phyloP scores from a whole-genome alignment of 805 yeast genomes.

The Debaryomyces maramus region DNA sequence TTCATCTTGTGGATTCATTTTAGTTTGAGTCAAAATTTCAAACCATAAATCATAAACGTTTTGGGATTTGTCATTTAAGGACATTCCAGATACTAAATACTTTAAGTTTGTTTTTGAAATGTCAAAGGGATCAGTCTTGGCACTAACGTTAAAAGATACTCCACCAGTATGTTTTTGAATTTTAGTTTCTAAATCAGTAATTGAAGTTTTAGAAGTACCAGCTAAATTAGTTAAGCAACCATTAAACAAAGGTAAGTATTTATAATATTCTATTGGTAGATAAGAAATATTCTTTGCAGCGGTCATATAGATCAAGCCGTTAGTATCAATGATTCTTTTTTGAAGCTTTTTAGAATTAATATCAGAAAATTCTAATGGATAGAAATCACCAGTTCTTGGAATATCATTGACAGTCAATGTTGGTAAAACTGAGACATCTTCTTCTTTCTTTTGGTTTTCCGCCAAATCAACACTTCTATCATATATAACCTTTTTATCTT shows the following conservation, averaged over 20 bases:
- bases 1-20: constrained; percentile 50
- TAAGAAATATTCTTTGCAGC: constrained; percentile 60
- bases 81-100: constrained; percentile 64
- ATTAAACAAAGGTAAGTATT: constrained; percentile 73
- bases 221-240: constrained; percentile 76
- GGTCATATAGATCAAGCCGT: constrained; percentile 77
- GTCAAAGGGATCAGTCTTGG: constrained; percentile 54
- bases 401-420: constrained; percentile 75
- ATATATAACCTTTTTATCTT: constrained; percentile 58
- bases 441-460: constrained; percentile 63
- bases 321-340: constrained; percentile 64
- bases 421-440: constrained; percentile 80
- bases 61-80: constrained; percentile 62
- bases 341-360: constrained; percentile 35
- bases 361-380: constrained; percentile 26
- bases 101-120: constrained; percentile 50
- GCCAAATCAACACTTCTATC: constrained; percentile 61
- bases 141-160: constrained; percentile 58
- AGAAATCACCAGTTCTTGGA: constrained; percentile 49
- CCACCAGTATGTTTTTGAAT: constrained; percentile 88
- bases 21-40: constrained; percentile 68
- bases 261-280: constrained; percentile 62
- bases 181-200: constrained; percentile 81
- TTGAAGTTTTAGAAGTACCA: constrained; percentile 72
- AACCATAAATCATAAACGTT: constrained; percentile 65